These are phyloP conservation scores for Gloeophyllum trabeum DNA, from an alignment of 768 basidiomycete genomes.

Conservation along the genomic window DNA sequence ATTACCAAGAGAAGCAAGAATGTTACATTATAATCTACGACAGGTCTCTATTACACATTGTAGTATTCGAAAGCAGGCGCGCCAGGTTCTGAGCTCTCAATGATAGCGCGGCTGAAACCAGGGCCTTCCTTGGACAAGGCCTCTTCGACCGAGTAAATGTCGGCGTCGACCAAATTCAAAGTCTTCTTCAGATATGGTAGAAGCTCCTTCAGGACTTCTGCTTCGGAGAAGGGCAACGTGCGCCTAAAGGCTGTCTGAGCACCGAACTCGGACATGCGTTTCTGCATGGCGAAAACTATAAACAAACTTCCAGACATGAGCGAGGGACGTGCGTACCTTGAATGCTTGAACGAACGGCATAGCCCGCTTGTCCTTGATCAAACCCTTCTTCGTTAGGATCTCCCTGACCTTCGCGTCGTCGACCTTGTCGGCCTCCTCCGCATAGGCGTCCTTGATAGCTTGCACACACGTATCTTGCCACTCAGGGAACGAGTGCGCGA, in stretches of 20 bases:
- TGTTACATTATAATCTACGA: too few relatives aligned
- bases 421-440: constrained; percentile 44
- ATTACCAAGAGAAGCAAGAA: too few relatives aligned
- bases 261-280: constrained; percentile 72
- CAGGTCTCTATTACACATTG: constrained; percentile 60
- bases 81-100: constrained; percentile 84
- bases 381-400: constrained; percentile 51
- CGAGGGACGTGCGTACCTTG: constrained; percentile 49
- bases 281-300: constrained; percentile 29
- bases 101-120: constrained; percentile 57
- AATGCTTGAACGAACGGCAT: constrained; percentile 94
- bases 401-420: constrained; percentile 76
- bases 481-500: constrained; percentile 82
- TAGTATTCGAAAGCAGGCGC: constrained; percentile 80
- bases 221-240: constrained; percentile 74
- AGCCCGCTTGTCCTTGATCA: constrained; percentile 90
- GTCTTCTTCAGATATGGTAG: constrained; percentile 75
- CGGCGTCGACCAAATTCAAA: constrained; percentile 57
- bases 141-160: constrained; percentile 60
- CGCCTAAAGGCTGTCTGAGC: constrained; percentile 74
- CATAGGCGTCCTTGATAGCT: constrained; percentile 59
- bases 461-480: constrained; percentile 88
- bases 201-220: constrained; percentile 56
- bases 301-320: not conserved
- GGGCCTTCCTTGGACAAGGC: constrained; percentile 40